Base-by-base conservation (phyloP, 2,329 filamentous ascomycete species). In the Diaporthe vexans region DNA sequence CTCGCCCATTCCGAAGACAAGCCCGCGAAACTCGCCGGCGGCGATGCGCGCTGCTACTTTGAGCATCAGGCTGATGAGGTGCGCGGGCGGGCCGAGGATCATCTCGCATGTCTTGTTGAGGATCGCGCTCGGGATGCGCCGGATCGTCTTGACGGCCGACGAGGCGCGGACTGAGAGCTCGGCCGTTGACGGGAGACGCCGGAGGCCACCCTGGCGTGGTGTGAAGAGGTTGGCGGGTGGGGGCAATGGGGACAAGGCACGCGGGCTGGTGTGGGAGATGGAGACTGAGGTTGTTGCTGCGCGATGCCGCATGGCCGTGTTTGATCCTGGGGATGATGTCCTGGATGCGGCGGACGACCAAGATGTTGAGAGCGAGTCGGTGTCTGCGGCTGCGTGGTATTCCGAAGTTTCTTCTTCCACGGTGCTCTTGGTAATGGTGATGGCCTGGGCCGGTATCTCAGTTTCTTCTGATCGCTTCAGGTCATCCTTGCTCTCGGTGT, bases 11-110 rank as follows among this genome's bases (percentile, higher is more conserved):
- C 89, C 89, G 68, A 88, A 87, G 70, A 91, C 86, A 77, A 89
- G 83, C 76, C 90, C 93, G 79, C 89, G 85, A 92, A 89, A 91
- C 83, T 90, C 87, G 24, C 89, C 90, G 40, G 87, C 87, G 1
- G 92, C 89, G 76, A 98, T 94, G 76, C 90, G 91, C 0, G 94
- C 92, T 0, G 95, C 94, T 73, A 98, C 94, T 73, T 91, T 91
- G 6, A 98, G 88, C 88, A 98, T 95, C 54, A 97, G 86, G 35
- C 91, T 88, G 48, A 97, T 89, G 2, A 97, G 88, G 78, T 95
- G 91, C 21, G 92, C 90, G 0, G 95, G 95, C n/a, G 95, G 95
- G 0, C 94, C 91, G 19, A 98, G 85, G 5, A 97, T 88, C 40
- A 97, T 88, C 69, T 94, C 91, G 76, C 90, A 92, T 0, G 95